phyloP scores from a whole-genome alignment of 2,329 filamentous ascomycete genomes.

The Aspergillus sp. region DNA sequence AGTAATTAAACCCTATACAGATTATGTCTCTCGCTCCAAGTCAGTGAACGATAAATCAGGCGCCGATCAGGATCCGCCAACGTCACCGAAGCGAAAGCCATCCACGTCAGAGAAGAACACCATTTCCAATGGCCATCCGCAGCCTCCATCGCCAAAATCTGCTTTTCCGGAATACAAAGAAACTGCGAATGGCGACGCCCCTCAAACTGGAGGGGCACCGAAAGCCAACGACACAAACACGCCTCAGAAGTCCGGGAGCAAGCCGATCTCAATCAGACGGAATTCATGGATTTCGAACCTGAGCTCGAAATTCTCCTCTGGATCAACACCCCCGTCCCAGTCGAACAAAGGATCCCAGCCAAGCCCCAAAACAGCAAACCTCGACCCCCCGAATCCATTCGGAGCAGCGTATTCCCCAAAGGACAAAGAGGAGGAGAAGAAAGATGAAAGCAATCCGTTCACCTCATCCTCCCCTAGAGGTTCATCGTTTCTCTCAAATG shows the following conservation, averaged over 20 bases:
- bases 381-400: conserved; percentile 38
- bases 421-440: conserved; percentile 39
- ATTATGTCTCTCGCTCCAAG: conserved; percentile 31
- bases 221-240: conserved; percentile 6
- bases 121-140: conserved; percentile 15
- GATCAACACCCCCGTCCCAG: conserved; percentile 35
- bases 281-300: conserved; percentile 92
- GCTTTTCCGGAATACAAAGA: conserved; percentile 8
- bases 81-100: conserved; percentile 5
- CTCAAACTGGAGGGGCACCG: conserved; percentile 11
- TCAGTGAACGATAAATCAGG: conserved; percentile 26
- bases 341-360: conserved; percentile 24
- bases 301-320: conserved; percentile 80
- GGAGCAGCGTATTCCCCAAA: conserved; percentile 36
- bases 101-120: conserved; percentile 16
- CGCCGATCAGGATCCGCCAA: conserved; percentile 15
- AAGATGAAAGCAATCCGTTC: conserved; percentile 25
- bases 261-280: conserved; percentile 46
- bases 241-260: conserved; percentile 21
- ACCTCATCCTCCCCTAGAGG: conserved; percentile 64
- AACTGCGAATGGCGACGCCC: conserved; percentile 10
- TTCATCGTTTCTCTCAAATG: conserved; percentile 69
- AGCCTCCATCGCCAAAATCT: conserved; percentile 10
- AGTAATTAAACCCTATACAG: conserved; percentile 8
- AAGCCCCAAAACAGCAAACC: conserved; percentile 27